phyloP scores from a whole-genome alignment of 257 asterid species.

The Fraxinus pennsylvanica region DNA sequence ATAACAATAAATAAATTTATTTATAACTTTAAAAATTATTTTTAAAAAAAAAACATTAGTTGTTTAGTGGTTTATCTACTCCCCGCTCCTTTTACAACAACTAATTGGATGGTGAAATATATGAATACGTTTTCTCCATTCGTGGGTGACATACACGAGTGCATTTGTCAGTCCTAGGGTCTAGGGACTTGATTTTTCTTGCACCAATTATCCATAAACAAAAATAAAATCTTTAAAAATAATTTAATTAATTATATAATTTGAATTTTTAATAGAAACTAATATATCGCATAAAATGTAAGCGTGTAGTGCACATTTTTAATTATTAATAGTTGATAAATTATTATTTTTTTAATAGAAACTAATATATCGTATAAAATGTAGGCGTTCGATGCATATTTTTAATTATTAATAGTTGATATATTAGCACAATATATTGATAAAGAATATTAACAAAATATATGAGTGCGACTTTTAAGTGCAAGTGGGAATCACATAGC shows the following conservation, averaged over 20 bases:
- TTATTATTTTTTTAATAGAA: too few species aligned
- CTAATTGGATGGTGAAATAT: background rate
- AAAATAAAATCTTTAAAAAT: background rate
- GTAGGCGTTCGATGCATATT: background rate
- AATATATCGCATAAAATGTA: background rate
- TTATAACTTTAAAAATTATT: background rate
- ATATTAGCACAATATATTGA: slow-evolving; percentile 6
- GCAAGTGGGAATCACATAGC: slow-evolving; percentile 42
- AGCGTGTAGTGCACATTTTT: background rate
- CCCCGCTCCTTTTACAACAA: background rate
- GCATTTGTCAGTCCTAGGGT: slow-evolving; percentile 14
- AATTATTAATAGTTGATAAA: background rate
- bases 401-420: background rate
- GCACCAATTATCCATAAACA: background rate
- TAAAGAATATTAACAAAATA: background rate
- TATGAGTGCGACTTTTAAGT: slow-evolving; percentile 25
- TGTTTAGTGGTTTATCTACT: too few species aligned
- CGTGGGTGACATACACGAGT: slow-evolving; percentile 28
- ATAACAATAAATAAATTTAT: too few species aligned
- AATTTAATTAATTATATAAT: background rate
- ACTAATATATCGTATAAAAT: background rate
- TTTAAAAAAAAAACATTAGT: too few species aligned
- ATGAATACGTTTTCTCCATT: slow-evolving; percentile 29
- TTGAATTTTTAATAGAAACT: too few species aligned
- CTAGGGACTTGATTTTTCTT: background rate